Percentiles rank a stretch among this genome's conserved stretches.
Evolutionary conservation across 345 rosid genomes (phyloP).

Genomic region (Eutrema yunnanense): DNA sequence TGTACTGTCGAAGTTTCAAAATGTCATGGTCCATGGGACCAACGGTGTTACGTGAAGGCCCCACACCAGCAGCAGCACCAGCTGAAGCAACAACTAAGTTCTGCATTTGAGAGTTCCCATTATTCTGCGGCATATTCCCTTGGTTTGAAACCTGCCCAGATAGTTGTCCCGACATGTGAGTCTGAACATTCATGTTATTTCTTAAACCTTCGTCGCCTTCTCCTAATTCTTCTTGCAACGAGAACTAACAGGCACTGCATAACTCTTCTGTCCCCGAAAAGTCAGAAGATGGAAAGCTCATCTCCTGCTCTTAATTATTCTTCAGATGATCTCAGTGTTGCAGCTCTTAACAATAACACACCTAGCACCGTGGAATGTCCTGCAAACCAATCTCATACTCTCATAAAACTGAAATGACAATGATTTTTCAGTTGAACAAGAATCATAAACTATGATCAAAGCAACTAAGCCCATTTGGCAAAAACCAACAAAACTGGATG

Average conservation of each 20-base stretch:
- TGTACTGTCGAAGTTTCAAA: slow-evolving; percentile 36
- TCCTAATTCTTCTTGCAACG: slow-evolving; percentile 17
- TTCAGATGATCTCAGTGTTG: slow-evolving; percentile 6
- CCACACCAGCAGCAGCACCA: slow-evolving; percentile 25
- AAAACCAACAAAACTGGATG: neutral
- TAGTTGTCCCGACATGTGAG: slow-evolving; percentile 54
- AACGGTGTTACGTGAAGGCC: slow-evolving; percentile 22
- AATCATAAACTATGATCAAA: slow-evolving; percentile 3
- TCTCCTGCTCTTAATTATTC: slow-evolving; percentile 14
- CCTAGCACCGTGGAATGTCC: neutral
- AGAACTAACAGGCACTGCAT: slow-evolving; percentile 30
- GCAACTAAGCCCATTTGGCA: neutral
- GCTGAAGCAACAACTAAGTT: slow-evolving; percentile 33
- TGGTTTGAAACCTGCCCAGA: slow-evolving; percentile 66
- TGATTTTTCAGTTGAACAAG: neutral
- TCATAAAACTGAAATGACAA: neutral
- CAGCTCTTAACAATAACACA: neutral
- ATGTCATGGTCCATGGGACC: slow-evolving; percentile 46
- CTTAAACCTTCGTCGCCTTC: slow-evolving; percentile 26
- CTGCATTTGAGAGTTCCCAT: slow-evolving; percentile 66
- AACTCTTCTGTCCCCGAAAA: slow-evolving; percentile 16
- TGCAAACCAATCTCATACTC: neutral
- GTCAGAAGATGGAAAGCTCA: slow-evolving; percentile 29
- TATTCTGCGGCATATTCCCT: slow-evolving; percentile 50
- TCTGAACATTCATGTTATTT: slow-evolving; percentile 54